Evolutionary conservation across 345 rosid species (phyloP), one percentile per base, ranked within the genome.

Genomic region (Citrus inodora): DNA sequence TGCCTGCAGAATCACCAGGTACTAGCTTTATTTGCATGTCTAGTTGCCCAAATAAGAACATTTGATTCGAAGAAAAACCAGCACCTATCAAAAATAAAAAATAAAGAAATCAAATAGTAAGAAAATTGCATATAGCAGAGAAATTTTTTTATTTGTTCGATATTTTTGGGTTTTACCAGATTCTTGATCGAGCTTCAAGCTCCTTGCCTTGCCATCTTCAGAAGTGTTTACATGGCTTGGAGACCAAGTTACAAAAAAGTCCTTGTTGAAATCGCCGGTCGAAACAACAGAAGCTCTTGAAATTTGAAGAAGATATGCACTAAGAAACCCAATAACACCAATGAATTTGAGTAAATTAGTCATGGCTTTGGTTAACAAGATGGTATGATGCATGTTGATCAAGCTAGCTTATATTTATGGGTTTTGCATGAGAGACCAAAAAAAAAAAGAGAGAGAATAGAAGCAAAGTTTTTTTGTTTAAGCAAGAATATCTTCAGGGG

Each of bases 11-110:
- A 80, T 80, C 63, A 7, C 97, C 95, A 4, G 93, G 87, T n/a
- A 93, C 87, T 51, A 95, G 86, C 82, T 95, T 95, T 46, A 95
- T 95, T 76, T 87, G 82, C 94, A 92, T 89, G 83, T 92, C 94
- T 5, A 93, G 81, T 79, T 78, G 76, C 6, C 98, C 95, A n/a
- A 92, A 95, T 76, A 95, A 82, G 87, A 89, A 90, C 89, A 81
- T 91, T 42, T 88, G 85, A 30, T 66, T 89, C n/a, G 98, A 93
- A 68, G 87, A 82, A 82, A 95, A 91, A 19, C 87, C 91, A 70
- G 98, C 85, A 61, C 98, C 98, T 94, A 69, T 21, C 33, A 42
- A 70, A 27, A 27, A 28, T 28, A 28, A 28, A 28, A 28, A 28
- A 2, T 0, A 30, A 30, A 30, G 2, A 30, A 30, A 28, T 4